These are phyloP conservation scores for Dalechampia spathulata DNA, from an alignment of 441 rosid genomes.

Conservation along the genomic window DNA sequence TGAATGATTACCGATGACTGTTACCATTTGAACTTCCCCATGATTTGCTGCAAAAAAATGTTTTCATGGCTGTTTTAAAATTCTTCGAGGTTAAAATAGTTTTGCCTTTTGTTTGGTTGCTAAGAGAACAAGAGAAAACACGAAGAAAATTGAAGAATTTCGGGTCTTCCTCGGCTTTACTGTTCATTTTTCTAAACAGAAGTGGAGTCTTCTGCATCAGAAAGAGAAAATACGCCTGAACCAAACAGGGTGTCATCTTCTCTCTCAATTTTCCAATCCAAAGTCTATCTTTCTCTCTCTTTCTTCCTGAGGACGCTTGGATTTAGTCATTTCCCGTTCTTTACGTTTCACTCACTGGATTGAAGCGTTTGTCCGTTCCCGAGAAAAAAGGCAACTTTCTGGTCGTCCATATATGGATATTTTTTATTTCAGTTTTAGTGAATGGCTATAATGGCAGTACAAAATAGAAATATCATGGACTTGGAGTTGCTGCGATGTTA, in stretches of 20 bases:
- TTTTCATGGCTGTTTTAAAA: no score
- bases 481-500: background rate
- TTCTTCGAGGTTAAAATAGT: background rate
- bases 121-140: constrained; percentile 1
- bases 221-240: no score
- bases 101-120: constrained; percentile 7
- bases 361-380: no score
- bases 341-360: no score
- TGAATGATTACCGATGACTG: background rate
- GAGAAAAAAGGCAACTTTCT: no score
- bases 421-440: background rate
- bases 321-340: no score
- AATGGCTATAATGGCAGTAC: background rate
- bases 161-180: background rate
- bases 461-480: background rate
- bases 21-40: background rate
- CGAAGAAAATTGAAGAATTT: background rate
- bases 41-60: background rate
- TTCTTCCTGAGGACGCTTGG: no score
- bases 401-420: no score
- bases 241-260: background rate
- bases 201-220: background rate
- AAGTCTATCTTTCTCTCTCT: background rate
- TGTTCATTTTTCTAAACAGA: background rate
- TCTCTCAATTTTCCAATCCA: no score